Percentiles rank a stretch among this genome's conserved stretches.
Conservation (phyloP, 1,284 basidiomycete species). For the Ustilago curta region DNA sequence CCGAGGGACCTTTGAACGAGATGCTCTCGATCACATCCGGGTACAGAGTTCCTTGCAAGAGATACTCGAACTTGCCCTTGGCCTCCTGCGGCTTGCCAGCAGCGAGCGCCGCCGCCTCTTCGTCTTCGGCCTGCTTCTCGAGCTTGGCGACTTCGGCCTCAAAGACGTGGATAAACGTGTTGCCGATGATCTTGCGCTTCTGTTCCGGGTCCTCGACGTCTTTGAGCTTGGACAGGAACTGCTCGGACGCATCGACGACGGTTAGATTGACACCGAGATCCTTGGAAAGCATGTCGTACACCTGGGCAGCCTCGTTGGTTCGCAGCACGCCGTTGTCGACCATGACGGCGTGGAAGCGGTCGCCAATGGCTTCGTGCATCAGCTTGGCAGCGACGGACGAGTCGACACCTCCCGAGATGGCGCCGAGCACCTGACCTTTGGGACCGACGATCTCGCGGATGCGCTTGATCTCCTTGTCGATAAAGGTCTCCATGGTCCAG, state of each 20-base stretch:
- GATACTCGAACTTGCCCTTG: constrained; percentile 89
- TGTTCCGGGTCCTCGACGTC: constrained; percentile 95
- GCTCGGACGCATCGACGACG: constrained; percentile 92
- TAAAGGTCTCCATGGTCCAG: constrained; percentile 99
- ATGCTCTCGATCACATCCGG: constrained; percentile 99
- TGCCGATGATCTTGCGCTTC: constrained; percentile 98
- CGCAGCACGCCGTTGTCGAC: constrained; percentile 98
- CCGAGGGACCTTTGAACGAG: constrained; percentile 98
- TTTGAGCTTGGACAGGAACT: constrained; percentile 89
- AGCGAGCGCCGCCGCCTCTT: constrained; percentile 77
- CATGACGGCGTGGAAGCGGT: constrained; percentile 98
- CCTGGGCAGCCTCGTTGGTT: constrained; percentile 89
- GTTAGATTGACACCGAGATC: constrained; percentile 96
- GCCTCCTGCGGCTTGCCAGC: constrained; percentile 58
- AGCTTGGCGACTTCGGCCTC: constrained; percentile 91
- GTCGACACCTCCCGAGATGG: constrained; percentile 97
- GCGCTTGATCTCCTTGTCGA: constrained; percentile 93
- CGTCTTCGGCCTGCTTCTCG: constrained; percentile 81
- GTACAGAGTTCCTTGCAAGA: constrained; percentile 98
- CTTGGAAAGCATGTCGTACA: constrained; percentile 92
- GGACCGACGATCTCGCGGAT: constrained; percentile 95
- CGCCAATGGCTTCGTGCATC: constrained; percentile 99
- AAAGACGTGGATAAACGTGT: constrained; percentile 98
- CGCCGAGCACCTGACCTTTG: constrained; percentile 95
- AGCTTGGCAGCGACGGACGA: constrained; percentile 98